Evolutionary conservation across 2,329 filamentous ascomycete species (phyloP).

Genomic region (Penicillium fuscoglaucum): DNA sequence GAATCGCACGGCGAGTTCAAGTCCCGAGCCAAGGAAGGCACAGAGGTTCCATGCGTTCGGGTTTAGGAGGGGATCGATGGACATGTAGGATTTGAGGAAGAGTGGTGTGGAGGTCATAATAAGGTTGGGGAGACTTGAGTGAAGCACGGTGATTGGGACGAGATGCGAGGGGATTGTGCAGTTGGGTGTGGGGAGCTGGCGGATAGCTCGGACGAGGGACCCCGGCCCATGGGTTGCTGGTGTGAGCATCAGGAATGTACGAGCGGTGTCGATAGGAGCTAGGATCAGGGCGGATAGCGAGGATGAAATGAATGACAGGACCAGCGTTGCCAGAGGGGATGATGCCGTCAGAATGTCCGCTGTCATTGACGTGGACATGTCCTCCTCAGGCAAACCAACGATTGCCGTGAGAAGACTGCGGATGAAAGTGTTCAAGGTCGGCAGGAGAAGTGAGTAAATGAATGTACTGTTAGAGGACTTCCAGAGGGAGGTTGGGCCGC

Average conservation of each 20-base stretch:
- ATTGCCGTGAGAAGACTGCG: constrained; percentile 86
- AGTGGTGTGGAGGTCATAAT: constrained; percentile 81
- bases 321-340: constrained; percentile 77
- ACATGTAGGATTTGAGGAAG: constrained; percentile 78
- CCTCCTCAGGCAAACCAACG: constrained; percentile 82
- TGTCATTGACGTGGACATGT: constrained; percentile 56
- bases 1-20: constrained; percentile 81
- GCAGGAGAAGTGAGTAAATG: constrained; percentile 81
- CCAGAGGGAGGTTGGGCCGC: constrained; percentile 90
- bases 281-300: constrained; percentile 75
- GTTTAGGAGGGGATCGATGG: constrained; percentile 77
- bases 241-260: constrained; percentile 83
- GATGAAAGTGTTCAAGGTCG: constrained; percentile 88
- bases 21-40: constrained; percentile 76
- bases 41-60: constrained; percentile 79
- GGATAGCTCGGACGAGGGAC: constrained; percentile 74
- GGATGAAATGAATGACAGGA: constrained; percentile 67
- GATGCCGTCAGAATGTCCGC: constrained; percentile 75
- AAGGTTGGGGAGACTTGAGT: constrained; percentile 80
- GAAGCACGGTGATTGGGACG: constrained; percentile 79
- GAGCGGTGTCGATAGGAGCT: constrained; percentile 83
- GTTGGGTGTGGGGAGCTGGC: constrained; percentile 69
- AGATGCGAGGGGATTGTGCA: constrained; percentile 70
- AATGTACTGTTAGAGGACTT: constrained; percentile 92
- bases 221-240: constrained; percentile 72